Conservation (phyloP, 805 yeast species). For the Candida golubevii region DNA sequence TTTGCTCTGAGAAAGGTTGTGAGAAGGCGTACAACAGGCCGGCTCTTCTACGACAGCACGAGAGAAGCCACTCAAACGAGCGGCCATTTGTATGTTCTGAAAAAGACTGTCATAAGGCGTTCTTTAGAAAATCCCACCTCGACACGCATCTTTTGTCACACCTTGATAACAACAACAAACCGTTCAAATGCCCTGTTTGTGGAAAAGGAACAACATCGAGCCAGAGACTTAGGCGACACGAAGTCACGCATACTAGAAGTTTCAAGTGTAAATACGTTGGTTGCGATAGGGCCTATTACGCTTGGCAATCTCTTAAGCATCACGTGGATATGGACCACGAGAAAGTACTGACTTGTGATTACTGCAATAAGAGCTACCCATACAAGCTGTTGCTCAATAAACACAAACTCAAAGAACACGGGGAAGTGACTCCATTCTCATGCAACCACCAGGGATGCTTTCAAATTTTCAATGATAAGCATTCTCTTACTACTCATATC, state of each 20-base stretch:
- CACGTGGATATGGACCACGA: conserved; percentile 66
- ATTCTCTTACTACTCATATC: conserved; percentile 65
- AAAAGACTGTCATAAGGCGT: conserved; percentile 56
- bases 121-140: conserved; percentile 74
- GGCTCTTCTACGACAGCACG: conserved; percentile 76
- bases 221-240: conserved; percentile 84
- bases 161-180: conserved; percentile 48
- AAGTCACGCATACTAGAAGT: conserved; percentile 61
- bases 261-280: conserved; percentile 50
- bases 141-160: conserved; percentile 74
- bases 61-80: conserved; percentile 72
- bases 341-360: conserved; percentile 48
- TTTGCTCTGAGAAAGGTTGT: conserved; percentile 65
- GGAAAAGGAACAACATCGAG: conserved; percentile 74
- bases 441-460: conserved; percentile 64
- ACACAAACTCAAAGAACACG: conserved; percentile 67
- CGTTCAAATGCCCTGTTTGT: conserved; percentile 69
- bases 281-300: conserved; percentile 66
- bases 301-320: conserved; percentile 69
- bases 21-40: conserved; percentile 77
- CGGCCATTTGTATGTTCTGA: conserved; percentile 67
- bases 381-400: conserved; percentile 61
- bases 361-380: conserved; percentile 61
- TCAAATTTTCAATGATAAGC: conserved; percentile 62
- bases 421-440: conserved; percentile 48